Evolutionary conservation across 2,329 filamentous ascomycete genomes (phyloP).

Genomic region (Blumeria graminis): DNA sequence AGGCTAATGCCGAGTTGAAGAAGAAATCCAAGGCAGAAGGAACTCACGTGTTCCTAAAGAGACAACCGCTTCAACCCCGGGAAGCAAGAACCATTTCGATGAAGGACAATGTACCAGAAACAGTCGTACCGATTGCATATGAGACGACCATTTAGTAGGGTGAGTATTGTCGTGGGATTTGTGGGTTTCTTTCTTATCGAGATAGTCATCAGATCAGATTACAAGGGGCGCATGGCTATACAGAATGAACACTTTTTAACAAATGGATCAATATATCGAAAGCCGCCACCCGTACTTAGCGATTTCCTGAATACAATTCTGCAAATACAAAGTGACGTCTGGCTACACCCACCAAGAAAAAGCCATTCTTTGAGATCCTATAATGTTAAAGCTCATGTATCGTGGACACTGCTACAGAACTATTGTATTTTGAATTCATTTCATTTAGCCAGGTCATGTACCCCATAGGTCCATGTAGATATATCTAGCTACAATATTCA

Average conservation of each 20-base stretch:
- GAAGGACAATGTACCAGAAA: conserved; percentile 73
- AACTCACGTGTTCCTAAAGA: conserved; percentile 75
- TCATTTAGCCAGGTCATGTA: too few relatives aligned
- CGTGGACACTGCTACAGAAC: too few relatives aligned
- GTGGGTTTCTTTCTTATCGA: conserved; percentile 15
- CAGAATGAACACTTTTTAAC: conserved; percentile 13
- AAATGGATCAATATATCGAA: conserved; percentile 7
- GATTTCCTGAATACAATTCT: too few relatives aligned
- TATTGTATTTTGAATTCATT: too few relatives aligned
- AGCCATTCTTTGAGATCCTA: too few relatives aligned
- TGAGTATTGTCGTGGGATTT: conserved; percentile 10
- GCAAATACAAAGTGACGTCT: too few relatives aligned
- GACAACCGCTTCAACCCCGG: conserved; percentile 58
- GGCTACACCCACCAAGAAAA: too few relatives aligned
- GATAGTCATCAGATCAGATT: conserved; percentile 8
- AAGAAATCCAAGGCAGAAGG: conserved; percentile 81
- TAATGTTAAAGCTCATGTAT: too few relatives aligned
- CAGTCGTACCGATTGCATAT: conserved; percentile 75
- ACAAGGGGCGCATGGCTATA: conserved; percentile 15
- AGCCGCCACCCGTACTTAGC: too few relatives aligned
- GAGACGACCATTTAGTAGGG: conserved; percentile 76
- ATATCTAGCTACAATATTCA: too few relatives aligned
- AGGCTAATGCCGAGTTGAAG: conserved; percentile 84
- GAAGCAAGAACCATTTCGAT: conserved; percentile 56
- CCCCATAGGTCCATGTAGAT: too few relatives aligned